A percentile compares a stretch with the other conserved stretches of the same genome.
phyloP scores from a whole-genome alignment of 371 early-diverging fungal genomes.

The Amoeboradix gromovi region DNA sequence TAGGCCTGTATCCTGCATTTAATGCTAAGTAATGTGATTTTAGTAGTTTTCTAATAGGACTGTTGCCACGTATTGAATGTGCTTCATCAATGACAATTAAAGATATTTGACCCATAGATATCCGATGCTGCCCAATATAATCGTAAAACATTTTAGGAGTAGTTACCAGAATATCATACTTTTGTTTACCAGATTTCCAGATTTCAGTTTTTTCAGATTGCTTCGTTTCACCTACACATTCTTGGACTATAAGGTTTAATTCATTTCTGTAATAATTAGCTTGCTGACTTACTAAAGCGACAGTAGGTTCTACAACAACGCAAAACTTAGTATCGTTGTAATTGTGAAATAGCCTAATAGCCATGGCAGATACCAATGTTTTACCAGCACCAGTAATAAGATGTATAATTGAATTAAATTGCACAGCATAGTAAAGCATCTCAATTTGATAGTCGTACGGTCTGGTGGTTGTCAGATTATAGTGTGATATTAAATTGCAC shows the following conservation, averaged over 20 bases:
- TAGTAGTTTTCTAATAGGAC: background rate
- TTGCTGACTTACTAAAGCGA: background rate
- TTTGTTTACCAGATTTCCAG: background rate
- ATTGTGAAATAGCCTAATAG: background rate
- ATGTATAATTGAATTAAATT: background rate
- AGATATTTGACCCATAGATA: background rate
- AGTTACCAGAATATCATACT: background rate
- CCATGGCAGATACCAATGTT: background rate
- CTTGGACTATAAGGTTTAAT: background rate
- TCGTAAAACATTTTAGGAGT: background rate
- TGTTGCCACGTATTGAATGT: background rate
- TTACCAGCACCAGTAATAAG: background rate
- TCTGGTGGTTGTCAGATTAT: background rate
- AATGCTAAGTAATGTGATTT: background rate
- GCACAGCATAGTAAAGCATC: background rate
- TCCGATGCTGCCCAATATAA: background rate
- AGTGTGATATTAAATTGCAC: background rate
- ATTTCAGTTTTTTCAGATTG: background rate
- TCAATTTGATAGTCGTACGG: background rate
- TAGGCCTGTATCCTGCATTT: background rate
- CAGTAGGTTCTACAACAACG: background rate
- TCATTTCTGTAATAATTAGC: background rate
- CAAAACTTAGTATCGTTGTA: background rate
- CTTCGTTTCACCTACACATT: background rate
- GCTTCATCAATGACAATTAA: background rate